Evolutionary conservation across 169 alveolate genomes (phyloP).

Genomic region (Plasmodium vivax): DNA sequence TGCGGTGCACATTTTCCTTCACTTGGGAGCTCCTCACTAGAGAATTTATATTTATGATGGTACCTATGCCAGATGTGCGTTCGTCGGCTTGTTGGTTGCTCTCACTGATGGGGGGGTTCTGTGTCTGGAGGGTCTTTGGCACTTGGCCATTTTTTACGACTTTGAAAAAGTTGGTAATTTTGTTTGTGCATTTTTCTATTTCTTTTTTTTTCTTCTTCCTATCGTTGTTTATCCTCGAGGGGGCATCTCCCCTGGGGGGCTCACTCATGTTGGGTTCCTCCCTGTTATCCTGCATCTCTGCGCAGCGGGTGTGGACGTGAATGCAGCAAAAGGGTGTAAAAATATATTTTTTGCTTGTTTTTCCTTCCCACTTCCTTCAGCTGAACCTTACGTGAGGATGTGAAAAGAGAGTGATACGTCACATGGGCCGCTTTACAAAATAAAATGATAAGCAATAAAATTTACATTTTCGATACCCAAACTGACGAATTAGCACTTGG

Average conservation of each 20-base stretch:
- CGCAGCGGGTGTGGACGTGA: background rate
- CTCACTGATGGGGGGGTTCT: background rate
- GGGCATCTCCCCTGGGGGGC: background rate
- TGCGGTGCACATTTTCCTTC: background rate
- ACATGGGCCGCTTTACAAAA: background rate
- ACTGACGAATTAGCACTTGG: background rate
- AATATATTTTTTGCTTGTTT: background rate
- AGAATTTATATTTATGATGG: background rate
- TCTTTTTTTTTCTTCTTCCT: slow-evolving; percentile 12
- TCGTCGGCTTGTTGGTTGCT: background rate
- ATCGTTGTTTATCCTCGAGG: slow-evolving; percentile 12
- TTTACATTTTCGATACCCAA: background rate
- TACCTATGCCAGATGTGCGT: background rate
- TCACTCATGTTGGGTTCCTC: background rate
- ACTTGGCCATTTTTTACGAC: background rate
- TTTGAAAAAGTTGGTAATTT: slow-evolving; percentile 55
- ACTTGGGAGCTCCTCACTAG: background rate
- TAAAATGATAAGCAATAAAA: background rate
- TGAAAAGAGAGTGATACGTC: background rate
- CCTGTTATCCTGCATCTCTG: background rate
- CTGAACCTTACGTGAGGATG: background rate
- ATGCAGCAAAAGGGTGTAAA: background rate
- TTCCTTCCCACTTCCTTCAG: background rate
- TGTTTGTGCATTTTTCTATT: slow-evolving; percentile 7
- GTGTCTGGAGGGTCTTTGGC: background rate